These are phyloP conservation scores for Centrapalus pauciflorus DNA, from an alignment of 129 eudicot species.

Conservation along the genomic window DNA sequence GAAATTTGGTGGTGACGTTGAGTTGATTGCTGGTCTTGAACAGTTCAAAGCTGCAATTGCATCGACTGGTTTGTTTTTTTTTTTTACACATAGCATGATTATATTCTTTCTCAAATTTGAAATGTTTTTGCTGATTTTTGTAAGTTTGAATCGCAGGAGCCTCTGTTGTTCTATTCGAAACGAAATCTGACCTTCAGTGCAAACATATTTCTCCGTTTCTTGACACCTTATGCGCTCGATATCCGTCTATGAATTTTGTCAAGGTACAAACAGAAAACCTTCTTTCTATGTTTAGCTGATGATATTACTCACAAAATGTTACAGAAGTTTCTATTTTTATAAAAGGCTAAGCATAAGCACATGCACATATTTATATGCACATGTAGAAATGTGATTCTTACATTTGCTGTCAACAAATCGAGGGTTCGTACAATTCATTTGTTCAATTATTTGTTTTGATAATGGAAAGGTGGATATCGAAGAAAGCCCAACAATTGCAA, in stretches of 20 bases:
- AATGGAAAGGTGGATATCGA: constrained; percentile 66
- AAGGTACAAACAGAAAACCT: constrained; percentile 40
- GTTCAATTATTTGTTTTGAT: not conserved
- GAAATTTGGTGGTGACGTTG: constrained; percentile 97
- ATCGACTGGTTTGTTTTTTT: constrained; percentile 56
- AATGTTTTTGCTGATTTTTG: not conserved
- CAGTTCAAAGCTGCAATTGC: constrained; percentile 80
- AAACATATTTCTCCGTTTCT: constrained; percentile 57
- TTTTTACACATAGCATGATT: not conserved
- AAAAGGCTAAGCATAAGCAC: not conserved
- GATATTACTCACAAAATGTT: not conserved
- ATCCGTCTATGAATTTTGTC: constrained; percentile 76
- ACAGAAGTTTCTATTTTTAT: constrained; percentile 14
- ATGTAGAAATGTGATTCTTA: constrained; percentile 11
- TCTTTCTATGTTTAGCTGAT: not conserved
- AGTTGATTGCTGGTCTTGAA: constrained; percentile 54
- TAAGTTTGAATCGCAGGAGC: constrained; percentile 48
- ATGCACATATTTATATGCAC: not conserved
- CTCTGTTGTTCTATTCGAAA: constrained; percentile 67
- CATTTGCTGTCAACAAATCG: not conserved
- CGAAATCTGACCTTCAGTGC: constrained; percentile 50
- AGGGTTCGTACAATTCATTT: not conserved
- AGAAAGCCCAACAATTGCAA: constrained; percentile 62
- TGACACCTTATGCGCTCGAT: constrained; percentile 62
- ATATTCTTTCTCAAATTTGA: constrained; percentile 2